These are phyloP conservation scores for Eudorina sp. DNA, from an alignment of 139 green algal species.

Conservation along the genomic window DNA sequence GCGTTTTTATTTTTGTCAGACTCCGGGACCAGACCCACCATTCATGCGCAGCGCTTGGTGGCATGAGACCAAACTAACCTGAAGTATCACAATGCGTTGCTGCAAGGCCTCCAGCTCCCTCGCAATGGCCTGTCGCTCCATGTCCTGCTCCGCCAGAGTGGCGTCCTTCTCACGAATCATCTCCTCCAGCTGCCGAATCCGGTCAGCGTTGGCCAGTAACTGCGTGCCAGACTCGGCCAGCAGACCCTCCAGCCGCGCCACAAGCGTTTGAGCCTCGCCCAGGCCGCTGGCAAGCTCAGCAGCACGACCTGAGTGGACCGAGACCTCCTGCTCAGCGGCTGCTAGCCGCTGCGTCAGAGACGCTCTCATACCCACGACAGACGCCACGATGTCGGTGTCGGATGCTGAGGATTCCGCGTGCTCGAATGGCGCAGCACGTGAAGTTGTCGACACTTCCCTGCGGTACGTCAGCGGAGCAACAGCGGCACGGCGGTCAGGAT, in stretches of 20 bases:
- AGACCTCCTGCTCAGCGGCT: background rate
- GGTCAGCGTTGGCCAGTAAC: background rate
- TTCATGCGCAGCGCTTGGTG: too few relatives aligned
- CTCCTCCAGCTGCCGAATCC: background rate
- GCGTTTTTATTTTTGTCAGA: too few relatives aligned
- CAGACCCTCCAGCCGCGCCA: background rate
- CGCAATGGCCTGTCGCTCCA: background rate
- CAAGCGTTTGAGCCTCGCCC: background rate
- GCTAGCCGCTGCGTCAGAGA: background rate
- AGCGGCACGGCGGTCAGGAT: too few relatives aligned
- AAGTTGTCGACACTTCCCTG: too few relatives aligned
- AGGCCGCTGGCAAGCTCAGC: background rate
- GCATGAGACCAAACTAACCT: too few relatives aligned
- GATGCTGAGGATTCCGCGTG: too few relatives aligned
- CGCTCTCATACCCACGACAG: background rate
- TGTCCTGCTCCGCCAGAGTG: background rate
- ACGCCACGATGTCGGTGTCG: background rate
- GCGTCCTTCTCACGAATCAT: background rate
- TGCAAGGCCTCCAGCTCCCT: background rate
- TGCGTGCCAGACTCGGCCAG: background rate
- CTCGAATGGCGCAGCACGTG: too few relatives aligned
- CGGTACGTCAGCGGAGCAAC: too few relatives aligned
- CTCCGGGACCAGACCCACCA: too few relatives aligned
- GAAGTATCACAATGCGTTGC: background rate
- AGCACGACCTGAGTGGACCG: background rate